Conservation (phyloP, 495 filamentous ascomycete species). For the Physcia stellaris region DNA sequence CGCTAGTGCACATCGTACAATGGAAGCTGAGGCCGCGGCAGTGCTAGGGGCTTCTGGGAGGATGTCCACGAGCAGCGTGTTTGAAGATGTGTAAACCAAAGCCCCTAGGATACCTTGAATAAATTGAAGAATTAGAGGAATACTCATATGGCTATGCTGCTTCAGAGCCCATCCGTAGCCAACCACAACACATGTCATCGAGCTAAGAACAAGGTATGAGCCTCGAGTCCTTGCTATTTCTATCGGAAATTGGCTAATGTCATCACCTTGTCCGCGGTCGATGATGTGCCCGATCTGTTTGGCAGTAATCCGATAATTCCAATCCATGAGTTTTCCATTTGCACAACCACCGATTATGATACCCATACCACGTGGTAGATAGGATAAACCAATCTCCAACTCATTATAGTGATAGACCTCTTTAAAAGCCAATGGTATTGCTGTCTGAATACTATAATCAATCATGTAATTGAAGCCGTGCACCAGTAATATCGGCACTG, state of each 20-base stretch:
- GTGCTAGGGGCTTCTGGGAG: not conserved
- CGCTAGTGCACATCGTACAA: slow-evolving; percentile 22
- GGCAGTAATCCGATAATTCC: slow-evolving; percentile 30
- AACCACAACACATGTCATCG: slow-evolving; percentile 22
- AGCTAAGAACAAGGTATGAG: slow-evolving; percentile 4
- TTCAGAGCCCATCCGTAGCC: slow-evolving; percentile 47
- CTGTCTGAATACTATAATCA: slow-evolving; percentile 25
- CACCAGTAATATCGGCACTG: slow-evolving; percentile 35
- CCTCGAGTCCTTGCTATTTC: slow-evolving; percentile 41
- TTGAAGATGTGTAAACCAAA: not conserved
- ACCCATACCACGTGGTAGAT: slow-evolving; percentile 30
- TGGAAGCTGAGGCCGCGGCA: slow-evolving; percentile 11
- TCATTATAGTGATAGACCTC: slow-evolving; percentile 21
- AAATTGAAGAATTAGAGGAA: slow-evolving; percentile 41
- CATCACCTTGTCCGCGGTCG: slow-evolving; percentile 36
- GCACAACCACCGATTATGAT: slow-evolving; percentile 75
- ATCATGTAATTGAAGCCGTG: slow-evolving; percentile 27
- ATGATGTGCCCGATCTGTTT: slow-evolving; percentile 12
- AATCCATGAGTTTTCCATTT: slow-evolving; percentile 64
- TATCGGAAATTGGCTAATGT: slow-evolving; percentile 45
- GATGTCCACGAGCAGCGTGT: not conserved
- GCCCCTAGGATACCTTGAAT: not conserved
- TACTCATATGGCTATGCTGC: slow-evolving; percentile 28
- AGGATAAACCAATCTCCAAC: slow-evolving; percentile 24
- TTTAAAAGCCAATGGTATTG: slow-evolving; percentile 20